Conservation (phyloP, 2,329 filamentous ascomycete genomes). For the Blumeriella jaapii region DNA sequence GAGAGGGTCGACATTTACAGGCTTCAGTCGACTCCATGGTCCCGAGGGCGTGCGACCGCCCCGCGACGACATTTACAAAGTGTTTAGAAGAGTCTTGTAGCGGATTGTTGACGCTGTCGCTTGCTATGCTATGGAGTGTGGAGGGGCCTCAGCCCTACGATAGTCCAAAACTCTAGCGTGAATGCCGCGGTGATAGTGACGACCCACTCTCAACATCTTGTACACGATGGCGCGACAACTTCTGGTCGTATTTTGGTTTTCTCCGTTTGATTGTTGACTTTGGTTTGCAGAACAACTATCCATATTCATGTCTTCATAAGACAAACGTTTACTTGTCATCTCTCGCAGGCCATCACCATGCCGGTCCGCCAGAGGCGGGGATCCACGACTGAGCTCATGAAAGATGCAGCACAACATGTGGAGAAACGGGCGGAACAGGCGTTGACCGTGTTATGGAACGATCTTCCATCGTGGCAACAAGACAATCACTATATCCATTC, state of each 20-base stretch:
- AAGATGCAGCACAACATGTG: slow-evolving; percentile 16
- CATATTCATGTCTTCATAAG: too few relatives aligned
- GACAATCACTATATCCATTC: slow-evolving; percentile 61
- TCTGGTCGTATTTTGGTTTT: too few relatives aligned
- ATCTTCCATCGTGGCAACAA: slow-evolving; percentile 40
- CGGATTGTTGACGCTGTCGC: not conserved
- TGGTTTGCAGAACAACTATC: too few relatives aligned
- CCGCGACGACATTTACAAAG: slow-evolving; percentile 21
- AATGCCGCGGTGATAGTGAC: slow-evolving; percentile 1
- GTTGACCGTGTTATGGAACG: slow-evolving; percentile 38
- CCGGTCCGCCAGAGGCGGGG: slow-evolving; percentile 20
- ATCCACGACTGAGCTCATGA: slow-evolving; percentile 17
- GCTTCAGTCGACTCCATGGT: slow-evolving; percentile 61
- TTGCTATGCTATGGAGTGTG: not conserved
- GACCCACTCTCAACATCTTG: slow-evolving; percentile 10
- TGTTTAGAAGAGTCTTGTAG: not conserved
- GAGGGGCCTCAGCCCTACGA: not conserved
- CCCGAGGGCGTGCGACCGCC: slow-evolving; percentile 35
- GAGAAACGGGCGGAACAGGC: slow-evolving; percentile 29
- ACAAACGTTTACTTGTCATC: too few relatives aligned
- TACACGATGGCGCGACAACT: too few relatives aligned
- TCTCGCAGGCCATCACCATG: slow-evolving; percentile 17
- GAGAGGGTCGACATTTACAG: slow-evolving; percentile 62
- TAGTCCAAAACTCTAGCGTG: too few relatives aligned
- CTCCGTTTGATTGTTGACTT: too few relatives aligned